phyloP scores from a whole-genome alignment of 2,329 filamentous ascomycete species.

The Purpureocillium lavendulum region DNA sequence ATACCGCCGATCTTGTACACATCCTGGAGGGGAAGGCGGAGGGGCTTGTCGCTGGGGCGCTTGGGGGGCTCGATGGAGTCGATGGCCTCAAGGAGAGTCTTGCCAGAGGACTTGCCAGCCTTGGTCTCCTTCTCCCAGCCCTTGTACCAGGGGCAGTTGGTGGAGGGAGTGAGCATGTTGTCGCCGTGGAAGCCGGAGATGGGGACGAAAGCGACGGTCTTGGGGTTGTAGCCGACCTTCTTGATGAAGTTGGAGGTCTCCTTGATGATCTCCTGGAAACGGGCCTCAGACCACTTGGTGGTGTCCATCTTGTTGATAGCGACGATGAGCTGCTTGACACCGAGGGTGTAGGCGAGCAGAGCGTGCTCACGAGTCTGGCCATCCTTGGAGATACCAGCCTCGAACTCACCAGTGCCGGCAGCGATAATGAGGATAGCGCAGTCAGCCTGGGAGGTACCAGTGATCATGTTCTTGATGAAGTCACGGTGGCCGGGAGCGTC shows the following conservation, averaged over 20 bases:
- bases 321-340: slow-evolving; percentile 99
- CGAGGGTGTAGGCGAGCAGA: slow-evolving; percentile 98
- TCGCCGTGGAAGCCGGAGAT: slow-evolving; percentile 99
- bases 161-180: slow-evolving; percentile 91
- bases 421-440: slow-evolving; percentile 99
- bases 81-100: slow-evolving; percentile 99
- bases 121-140: slow-evolving; percentile 95
- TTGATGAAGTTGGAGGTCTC: slow-evolving; percentile 99
- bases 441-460: slow-evolving; percentile 99
- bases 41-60: slow-evolving; percentile 97
- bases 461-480: slow-evolving; percentile 99
- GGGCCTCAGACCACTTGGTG: slow-evolving; percentile 92
- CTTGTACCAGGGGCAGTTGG: slow-evolving; percentile 99
- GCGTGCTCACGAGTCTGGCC: slow-evolving; percentile 99
- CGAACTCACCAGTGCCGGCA: slow-evolving; percentile 99
- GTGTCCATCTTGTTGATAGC: slow-evolving; percentile 99
- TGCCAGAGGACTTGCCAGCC: slow-evolving; percentile 82
- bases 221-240: slow-evolving; percentile 99
- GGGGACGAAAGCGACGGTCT: slow-evolving; percentile 95
- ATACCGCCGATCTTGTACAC: slow-evolving; percentile 99
- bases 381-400: slow-evolving; percentile 99
- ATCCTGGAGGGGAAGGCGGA: slow-evolving; percentile 99
- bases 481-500: slow-evolving; percentile 99
- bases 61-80: slow-evolving; percentile 87
- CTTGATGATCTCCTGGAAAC: slow-evolving; percentile 99